Evolutionary conservation across 805 yeast genomes (phyloP), one percentile per base, ranked within the genome.

Genomic region (Barnettozyma siamensis): DNA sequence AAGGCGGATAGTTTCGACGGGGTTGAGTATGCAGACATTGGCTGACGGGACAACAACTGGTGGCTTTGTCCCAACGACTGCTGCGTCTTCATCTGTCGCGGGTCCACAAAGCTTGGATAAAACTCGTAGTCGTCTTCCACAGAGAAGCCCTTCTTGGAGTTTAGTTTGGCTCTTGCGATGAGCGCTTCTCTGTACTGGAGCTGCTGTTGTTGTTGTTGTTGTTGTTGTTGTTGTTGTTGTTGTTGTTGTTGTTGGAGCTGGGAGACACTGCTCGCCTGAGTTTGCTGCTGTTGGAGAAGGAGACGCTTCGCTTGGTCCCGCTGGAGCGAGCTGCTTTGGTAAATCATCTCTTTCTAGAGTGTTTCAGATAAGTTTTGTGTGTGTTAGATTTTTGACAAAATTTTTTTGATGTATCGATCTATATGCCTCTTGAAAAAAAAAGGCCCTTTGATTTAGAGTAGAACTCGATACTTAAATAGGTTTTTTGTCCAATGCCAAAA

Each of bases 71-170:
- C 17, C 12, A 29, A 9, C 10, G 30, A 34, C 26, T 23, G 35
- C n/a, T 29, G 42, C 3, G 17, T 16, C 12, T 21, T 37, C 13
- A 36, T 18, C 20, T 33, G 42, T 15, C 33, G 33, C 15, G 24
- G 7, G 36, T 52, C 51, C 6, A 45, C 20, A 23, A 49, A 43
- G 16, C 57, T 62, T 8, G 85, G 85, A 49, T 81, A 79, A 58
- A 84, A 84, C 62, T 80, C 89, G 38, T 73, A 56, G 58, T 83
- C 91, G 50, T 83, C 85, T 57, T 79, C 87, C 31, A 70, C 56
- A 49, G 81, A 88, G 58, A 83, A 81, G 30, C 87, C 80, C 50
- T 83, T 74, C 53, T 80, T 76, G 31, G 79, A 72, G 49, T 80
- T 75, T 52, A 78, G 69, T 48, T 71, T 70, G n/a, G 64, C 69